Evolutionary conservation across 805 yeast genomes (phyloP).

Genomic region (Scheffersomyces lignosus): DNA sequence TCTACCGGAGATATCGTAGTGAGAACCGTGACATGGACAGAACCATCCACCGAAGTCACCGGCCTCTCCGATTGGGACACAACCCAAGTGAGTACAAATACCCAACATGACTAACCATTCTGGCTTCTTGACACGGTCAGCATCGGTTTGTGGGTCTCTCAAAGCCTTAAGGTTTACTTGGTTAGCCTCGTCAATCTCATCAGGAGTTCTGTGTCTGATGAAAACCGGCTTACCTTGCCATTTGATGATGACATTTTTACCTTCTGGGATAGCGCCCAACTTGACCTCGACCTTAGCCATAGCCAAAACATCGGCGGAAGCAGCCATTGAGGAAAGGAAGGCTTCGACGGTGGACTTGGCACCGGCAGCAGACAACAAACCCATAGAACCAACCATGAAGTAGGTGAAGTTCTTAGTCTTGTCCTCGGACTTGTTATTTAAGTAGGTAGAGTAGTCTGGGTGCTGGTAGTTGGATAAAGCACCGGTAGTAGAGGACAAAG

Average conservation of each 20-base stretch:
- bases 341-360: constrained; percentile 95
- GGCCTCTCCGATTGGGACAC: constrained; percentile 99
- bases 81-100: constrained; percentile 99
- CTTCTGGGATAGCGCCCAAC: constrained; percentile 89
- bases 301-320: constrained; percentile 98
- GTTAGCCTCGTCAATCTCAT: constrained; percentile 94
- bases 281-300: constrained; percentile 99
- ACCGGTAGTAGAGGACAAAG: constrained; percentile 50
- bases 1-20: constrained; percentile 99
- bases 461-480: constrained; percentile 81
- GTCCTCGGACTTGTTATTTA: constrained; percentile 71
- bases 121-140: constrained; percentile 93
- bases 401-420: constrained; percentile 81
- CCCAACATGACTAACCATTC: constrained; percentile 99
- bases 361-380: constrained; percentile 86
- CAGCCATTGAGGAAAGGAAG: constrained; percentile 90
- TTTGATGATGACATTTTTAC: constrained; percentile 96
- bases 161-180: constrained; percentile 68
- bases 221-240: constrained; percentile 99
- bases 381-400: constrained; percentile 97
- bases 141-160: constrained; percentile 93
- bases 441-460: constrained; percentile 83
- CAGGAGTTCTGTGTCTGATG: constrained; percentile 96
- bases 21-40: constrained; percentile 99
- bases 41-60: constrained; percentile 99